Conservation (phyloP, 2,329 filamentous ascomycete genomes). For the Cordyceps cateniannulata region DNA sequence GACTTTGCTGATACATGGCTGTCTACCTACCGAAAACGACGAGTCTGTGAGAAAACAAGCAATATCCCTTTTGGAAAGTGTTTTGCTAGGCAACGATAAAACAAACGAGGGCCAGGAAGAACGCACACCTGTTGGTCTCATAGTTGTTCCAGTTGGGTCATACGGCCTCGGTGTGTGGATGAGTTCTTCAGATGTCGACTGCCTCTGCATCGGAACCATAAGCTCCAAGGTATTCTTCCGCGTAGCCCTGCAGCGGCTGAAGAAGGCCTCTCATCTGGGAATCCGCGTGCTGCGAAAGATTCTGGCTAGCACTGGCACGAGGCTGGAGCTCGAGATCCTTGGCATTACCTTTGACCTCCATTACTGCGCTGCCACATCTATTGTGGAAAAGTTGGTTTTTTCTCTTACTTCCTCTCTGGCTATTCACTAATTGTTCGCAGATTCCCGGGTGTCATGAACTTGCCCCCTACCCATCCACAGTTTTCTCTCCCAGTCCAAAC, state of each 20-base stretch:
- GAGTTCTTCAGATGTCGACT: constrained; percentile 55
- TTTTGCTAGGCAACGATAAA: constrained; percentile 30
- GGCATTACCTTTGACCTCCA: constrained; percentile 58
- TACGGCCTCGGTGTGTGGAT: constrained; percentile 60
- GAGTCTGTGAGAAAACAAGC: constrained; percentile 33
- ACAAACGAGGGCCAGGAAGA: constrained; percentile 8
- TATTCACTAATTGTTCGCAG: constrained; percentile 17
- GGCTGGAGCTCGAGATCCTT: constrained; percentile 56
- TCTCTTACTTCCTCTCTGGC: neutral
- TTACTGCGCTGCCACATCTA: constrained; percentile 53
- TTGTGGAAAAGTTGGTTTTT: constrained; percentile 40
- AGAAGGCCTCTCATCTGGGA: constrained; percentile 34
- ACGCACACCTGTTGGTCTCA: constrained; percentile 28
- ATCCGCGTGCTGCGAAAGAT: constrained; percentile 51
- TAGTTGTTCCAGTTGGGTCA: constrained; percentile 58
- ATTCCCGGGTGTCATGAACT: constrained; percentile 40
- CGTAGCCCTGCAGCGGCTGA: constrained; percentile 48
- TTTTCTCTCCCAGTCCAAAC: constrained; percentile 51
- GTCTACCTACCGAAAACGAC: constrained; percentile 43
- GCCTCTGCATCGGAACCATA: constrained; percentile 57
- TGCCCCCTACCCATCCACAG: constrained; percentile 43
- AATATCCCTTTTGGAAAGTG: constrained; percentile 37
- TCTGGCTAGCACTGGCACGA: constrained; percentile 51
- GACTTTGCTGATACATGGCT: constrained; percentile 29
- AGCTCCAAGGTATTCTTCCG: constrained; percentile 56